A percentile compares a stretch with the other conserved stretches of the same genome.
These are phyloP conservation scores for Hypsizygus ulmarius DNA, from an alignment of 1,284 basidiomycete species.

Conservation along the genomic window DNA sequence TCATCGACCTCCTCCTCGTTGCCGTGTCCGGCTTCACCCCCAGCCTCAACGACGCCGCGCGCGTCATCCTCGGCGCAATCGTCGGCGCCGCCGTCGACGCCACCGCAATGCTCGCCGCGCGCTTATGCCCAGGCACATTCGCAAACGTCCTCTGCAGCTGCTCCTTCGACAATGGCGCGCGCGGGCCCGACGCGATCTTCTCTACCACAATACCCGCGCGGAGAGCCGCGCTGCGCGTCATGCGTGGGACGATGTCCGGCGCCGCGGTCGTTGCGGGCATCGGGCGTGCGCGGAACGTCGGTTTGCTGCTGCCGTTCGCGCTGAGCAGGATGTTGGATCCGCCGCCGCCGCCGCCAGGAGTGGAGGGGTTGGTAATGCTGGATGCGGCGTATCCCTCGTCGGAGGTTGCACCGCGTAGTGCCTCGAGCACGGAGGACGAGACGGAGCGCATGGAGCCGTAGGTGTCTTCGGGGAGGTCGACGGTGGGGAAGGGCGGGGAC, in stretches of 20 bases:
- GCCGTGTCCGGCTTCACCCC: conserved; percentile 44
- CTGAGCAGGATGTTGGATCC: conserved; percentile 23
- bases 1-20: conserved; percentile 30
- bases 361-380: conserved; percentile 41
- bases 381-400: conserved; percentile 44
- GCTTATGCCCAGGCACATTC: conserved; percentile 77
- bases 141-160: conserved; percentile 60
- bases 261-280: conserved; percentile 57
- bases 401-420: conserved; percentile 37
- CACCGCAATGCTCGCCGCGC: conserved; percentile 59
- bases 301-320: conserved; percentile 48
- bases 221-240: conserved; percentile 73
- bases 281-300: conserved; percentile 67
- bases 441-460: conserved; percentile 45
- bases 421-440: conserved; percentile 45
- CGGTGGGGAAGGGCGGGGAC: conserved; percentile 70
- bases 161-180: conserved; percentile 55
- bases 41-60: conserved; percentile 65
- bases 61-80: conserved; percentile 71
- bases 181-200: conserved; percentile 35
- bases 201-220: conserved; percentile 54
- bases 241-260: conserved; percentile 76
- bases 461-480: conserved; percentile 50
- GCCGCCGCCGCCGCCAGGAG: conserved; percentile 32
- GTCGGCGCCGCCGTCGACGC: conserved; percentile 72